Conservation (phyloP, 768 basidiomycete species). For the Amanita molliuscula region DNA sequence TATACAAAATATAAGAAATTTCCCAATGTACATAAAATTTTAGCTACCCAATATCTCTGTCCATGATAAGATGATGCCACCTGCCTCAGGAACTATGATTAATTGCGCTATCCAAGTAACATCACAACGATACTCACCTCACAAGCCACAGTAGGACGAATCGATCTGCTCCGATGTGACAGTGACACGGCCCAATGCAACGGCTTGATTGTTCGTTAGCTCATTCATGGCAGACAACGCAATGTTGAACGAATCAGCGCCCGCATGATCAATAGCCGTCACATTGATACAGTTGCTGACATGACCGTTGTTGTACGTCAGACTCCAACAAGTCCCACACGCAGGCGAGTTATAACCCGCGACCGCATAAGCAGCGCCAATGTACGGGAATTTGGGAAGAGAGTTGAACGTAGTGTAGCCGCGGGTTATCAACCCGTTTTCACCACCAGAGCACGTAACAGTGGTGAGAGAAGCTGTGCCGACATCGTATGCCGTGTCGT, state of each 20-base stretch:
- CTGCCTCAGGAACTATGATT: neutral
- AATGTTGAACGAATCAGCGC: constrained; percentile 28
- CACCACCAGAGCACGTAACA: constrained; percentile 40
- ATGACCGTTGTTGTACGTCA: constrained; percentile 22
- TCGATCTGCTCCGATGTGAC: constrained; percentile 33
- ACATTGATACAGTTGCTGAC: constrained; percentile 20
- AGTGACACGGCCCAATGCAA: constrained; percentile 34
- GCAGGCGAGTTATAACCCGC: constrained; percentile 26
- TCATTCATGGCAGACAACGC: constrained; percentile 43
- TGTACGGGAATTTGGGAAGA: constrained; percentile 34
- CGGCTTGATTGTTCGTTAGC: constrained; percentile 38
- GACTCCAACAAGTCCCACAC: constrained; percentile 38
- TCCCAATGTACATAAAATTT: no score
- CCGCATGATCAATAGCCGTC: constrained; percentile 29
- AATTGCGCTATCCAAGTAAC: neutral
- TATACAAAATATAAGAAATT: no score
- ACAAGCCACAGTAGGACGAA: constrained; percentile 40
- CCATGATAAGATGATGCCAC: neutral
- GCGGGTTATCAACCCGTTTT: constrained; percentile 28
- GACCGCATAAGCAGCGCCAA: constrained; percentile 32
- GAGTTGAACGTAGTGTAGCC: constrained; percentile 28
- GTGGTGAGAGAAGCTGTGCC: constrained; percentile 18
- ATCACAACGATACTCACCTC: constrained; percentile 7
- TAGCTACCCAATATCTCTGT: no score
- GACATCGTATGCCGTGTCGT: constrained; percentile 33